Evolutionary conservation across 371 early-diverging fungal species (phyloP).

Genomic region (Mortierella sp.): DNA sequence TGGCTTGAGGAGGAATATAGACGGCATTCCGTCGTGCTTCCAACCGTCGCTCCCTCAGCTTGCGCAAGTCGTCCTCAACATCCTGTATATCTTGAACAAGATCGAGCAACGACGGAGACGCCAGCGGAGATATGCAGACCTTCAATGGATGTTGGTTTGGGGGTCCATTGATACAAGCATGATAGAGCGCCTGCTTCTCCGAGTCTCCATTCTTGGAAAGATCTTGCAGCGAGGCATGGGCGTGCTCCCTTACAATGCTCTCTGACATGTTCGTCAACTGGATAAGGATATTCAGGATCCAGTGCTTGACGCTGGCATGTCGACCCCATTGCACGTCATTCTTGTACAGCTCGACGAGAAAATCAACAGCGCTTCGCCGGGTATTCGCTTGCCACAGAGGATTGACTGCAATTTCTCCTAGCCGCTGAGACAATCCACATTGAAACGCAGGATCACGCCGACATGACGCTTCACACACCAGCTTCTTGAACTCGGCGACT

Average conservation of each 20-base stretch:
- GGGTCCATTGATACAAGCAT: neutral
- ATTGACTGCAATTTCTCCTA: slow-evolving; percentile 3
- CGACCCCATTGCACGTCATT: slow-evolving; percentile 11
- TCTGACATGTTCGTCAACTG: neutral
- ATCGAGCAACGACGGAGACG: too few relatives aligned
- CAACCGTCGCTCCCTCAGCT: neutral
- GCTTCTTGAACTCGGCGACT: neutral
- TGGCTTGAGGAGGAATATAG: neutral
- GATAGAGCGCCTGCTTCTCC: neutral
- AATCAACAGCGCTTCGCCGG: neutral
- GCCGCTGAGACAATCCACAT: slow-evolving; percentile 6
- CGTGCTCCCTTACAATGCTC: neutral
- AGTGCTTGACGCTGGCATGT: neutral
- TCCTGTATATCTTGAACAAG: neutral
- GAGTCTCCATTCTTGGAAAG: neutral
- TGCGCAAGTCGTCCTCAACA: neutral
- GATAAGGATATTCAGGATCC: neutral
- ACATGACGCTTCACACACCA: slow-evolving; percentile 9
- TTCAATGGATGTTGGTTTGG: neutral
- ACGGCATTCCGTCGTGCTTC: neutral
- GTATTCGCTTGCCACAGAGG: neutral
- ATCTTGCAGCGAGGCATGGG: neutral
- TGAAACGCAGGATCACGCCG: neutral
- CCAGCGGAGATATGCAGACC: neutral
- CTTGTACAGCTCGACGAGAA: slow-evolving; percentile 9